These are phyloP conservation scores for Citrus sinensis DNA, from an alignment of 345 rosid species.

Conservation along the genomic window DNA sequence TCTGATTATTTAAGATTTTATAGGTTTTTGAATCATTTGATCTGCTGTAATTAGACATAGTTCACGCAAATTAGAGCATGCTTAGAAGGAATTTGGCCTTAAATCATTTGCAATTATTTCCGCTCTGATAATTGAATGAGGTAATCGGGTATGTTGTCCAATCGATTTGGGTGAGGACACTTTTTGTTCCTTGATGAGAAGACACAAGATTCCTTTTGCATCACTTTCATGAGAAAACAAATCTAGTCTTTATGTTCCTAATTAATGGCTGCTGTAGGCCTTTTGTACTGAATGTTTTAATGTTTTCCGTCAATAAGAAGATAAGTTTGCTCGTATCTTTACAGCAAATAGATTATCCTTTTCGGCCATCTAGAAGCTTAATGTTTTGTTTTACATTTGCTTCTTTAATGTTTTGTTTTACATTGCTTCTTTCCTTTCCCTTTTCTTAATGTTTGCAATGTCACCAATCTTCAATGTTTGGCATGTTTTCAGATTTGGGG, in stretches of 20 bases:
- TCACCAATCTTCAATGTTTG: neutral
- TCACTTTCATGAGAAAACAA: neutral
- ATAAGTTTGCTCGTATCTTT: neutral
- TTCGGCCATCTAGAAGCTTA: neutral
- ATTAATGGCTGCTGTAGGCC: neutral
- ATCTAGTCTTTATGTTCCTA: neutral
- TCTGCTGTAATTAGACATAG: neutral
- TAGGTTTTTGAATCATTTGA: neutral
- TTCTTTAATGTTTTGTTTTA: neutral
- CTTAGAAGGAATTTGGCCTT: neutral
- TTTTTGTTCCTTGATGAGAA: neutral
- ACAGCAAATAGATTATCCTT: neutral
- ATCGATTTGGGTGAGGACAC: neutral
- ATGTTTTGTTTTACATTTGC: neutral
- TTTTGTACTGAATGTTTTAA: neutral
- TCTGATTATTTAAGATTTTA: neutral
- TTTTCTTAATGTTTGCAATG: neutral
- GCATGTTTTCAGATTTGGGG: slow-evolving; percentile 65
- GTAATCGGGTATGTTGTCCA: neutral
- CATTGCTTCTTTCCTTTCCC: neutral
- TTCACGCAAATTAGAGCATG: neutral
- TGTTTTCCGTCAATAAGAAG: neutral
- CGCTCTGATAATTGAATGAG: neutral
- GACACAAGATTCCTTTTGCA: neutral
- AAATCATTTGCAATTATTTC: neutral